Percentiles rank a stretch among this genome's conserved stretches.
Conservation (phyloP, 805 yeast genomes). For the Brettanomyces naardenensis region DNA sequence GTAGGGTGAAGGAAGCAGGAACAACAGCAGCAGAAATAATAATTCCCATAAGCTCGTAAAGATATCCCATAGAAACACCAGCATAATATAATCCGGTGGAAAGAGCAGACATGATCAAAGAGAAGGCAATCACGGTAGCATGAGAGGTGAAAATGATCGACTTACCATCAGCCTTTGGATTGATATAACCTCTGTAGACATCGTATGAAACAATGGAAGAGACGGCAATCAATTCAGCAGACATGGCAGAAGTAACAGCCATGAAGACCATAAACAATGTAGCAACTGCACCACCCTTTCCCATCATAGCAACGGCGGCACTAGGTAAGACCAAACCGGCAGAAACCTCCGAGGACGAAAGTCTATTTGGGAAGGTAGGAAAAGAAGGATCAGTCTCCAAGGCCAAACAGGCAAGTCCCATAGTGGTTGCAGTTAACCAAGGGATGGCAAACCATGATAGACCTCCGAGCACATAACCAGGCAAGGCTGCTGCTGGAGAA, state of each 20-base stretch:
- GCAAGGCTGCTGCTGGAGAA: slow-evolving; percentile 74
- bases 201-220: slow-evolving; percentile 83
- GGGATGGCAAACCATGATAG: slow-evolving; percentile 91
- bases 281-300: slow-evolving; percentile 84
- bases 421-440: slow-evolving; percentile 68
- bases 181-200: slow-evolving; percentile 70
- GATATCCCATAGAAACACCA: slow-evolving; percentile 77
- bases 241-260: slow-evolving; percentile 91
- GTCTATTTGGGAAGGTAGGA: slow-evolving; percentile 69
- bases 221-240: slow-evolving; percentile 85
- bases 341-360: slow-evolving; percentile 60
- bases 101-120: slow-evolving; percentile 69
- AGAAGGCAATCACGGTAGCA: slow-evolving; percentile 47
- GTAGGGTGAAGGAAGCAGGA: slow-evolving; percentile 61
- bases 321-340: slow-evolving; percentile 77
- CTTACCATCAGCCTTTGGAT: slow-evolving; percentile 73
- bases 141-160: slow-evolving; percentile 65
- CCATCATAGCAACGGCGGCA: slow-evolving; percentile 78
- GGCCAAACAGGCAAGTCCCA: slow-evolving; percentile 81
- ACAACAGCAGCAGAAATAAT: slow-evolving; percentile 82
- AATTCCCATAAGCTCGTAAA: slow-evolving; percentile 84
- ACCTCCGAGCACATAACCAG: slow-evolving; percentile 86
- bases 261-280: slow-evolving; percentile 72
- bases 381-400: slow-evolving; percentile 61
- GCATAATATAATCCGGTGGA: slow-evolving; percentile 79